Evolutionary conservation across 495 filamentous ascomycete species (phyloP).

Genomic region (Sphaerosporella brunnea): DNA sequence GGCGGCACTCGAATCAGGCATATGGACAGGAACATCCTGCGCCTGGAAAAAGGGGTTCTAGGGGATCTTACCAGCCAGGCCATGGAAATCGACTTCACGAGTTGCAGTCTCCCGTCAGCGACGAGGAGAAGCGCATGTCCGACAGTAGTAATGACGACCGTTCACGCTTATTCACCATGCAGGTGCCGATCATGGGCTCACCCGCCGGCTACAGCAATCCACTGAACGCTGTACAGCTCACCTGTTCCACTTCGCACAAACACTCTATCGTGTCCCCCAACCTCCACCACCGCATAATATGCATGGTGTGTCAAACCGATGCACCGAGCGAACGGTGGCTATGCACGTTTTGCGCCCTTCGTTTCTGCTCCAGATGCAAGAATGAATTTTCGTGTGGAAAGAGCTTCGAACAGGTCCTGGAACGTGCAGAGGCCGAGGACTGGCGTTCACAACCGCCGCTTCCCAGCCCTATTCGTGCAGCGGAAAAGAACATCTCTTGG

Average conservation of each 20-base stretch:
- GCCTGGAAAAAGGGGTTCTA: not conserved
- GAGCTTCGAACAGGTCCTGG: not conserved
- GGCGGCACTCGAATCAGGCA: not conserved
- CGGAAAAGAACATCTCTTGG: constrained; percentile 3
- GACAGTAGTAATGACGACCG: not conserved
- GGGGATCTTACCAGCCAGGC: too few relatives aligned
- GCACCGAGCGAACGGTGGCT: not conserved
- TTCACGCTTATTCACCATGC: not conserved
- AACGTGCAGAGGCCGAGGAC: not conserved
- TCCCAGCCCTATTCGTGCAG: not conserved
- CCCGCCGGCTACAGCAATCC: not conserved
- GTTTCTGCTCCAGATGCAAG: constrained; percentile 6
- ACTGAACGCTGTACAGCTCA: not conserved
- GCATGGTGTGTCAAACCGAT: constrained; percentile 6
- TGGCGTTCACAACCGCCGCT: constrained; percentile 1
- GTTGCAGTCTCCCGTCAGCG: not conserved
- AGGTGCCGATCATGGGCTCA: constrained; percentile 4
- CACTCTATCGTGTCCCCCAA: not conserved
- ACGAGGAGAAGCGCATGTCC: not conserved
- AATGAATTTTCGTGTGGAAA: not conserved
- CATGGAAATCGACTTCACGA: not conserved
- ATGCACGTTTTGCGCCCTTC: constrained; percentile 7
- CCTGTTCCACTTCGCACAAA: not conserved
- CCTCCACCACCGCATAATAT: constrained; percentile 6
- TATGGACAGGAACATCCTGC: not conserved